Evolutionary conservation across 2,329 filamentous ascomycete genomes (phyloP).

Genomic region (Aureobasidium subglaciale): DNA sequence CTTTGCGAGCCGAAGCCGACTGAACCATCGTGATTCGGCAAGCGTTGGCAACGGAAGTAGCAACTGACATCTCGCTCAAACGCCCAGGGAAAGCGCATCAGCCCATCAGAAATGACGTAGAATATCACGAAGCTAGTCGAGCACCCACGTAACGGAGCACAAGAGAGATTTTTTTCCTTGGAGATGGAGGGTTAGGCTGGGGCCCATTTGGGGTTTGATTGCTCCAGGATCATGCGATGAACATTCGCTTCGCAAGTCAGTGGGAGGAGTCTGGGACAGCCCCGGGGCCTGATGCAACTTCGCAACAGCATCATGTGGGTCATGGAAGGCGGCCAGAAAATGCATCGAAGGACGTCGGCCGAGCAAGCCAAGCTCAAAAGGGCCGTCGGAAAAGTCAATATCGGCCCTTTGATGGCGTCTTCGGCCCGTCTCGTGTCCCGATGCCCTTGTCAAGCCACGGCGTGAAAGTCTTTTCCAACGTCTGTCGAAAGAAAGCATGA

Average conservation of each 20-base stretch:
- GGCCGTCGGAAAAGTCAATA: not conserved
- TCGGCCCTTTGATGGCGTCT: conserved; percentile 14
- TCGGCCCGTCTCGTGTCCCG: conserved; percentile 11
- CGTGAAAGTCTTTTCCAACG: conserved; percentile 13
- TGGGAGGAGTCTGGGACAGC: conserved; percentile 9
- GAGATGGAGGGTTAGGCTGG: conserved; percentile 6
- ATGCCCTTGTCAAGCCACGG: conserved; percentile 7
- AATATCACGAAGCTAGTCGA: not conserved
- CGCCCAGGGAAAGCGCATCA: conserved; percentile 1
- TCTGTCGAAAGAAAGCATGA: not conserved
- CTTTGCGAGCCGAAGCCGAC: conserved; percentile 9
- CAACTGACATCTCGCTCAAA: conserved; percentile 5
- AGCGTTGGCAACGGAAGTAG: not conserved
- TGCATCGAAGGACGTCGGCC: conserved; percentile 6
- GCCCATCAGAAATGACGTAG: conserved; percentile 4
- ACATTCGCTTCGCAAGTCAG: not conserved
- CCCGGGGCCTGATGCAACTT: conserved; percentile 3
- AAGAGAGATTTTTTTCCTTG: conserved; percentile 7
- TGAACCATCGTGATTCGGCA: not conserved
- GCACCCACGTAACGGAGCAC: not conserved
- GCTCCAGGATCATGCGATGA: conserved; percentile 5
- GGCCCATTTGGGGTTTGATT: conserved; percentile 14
- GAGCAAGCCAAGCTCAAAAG: conserved; percentile 1
- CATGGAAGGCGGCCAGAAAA: conserved; percentile 12
- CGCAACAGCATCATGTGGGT: conserved; percentile 3